Evolutionary conservation across 1,284 basidiomycete genomes (phyloP).

Genomic region (Cystobasidiaceae sp.): DNA sequence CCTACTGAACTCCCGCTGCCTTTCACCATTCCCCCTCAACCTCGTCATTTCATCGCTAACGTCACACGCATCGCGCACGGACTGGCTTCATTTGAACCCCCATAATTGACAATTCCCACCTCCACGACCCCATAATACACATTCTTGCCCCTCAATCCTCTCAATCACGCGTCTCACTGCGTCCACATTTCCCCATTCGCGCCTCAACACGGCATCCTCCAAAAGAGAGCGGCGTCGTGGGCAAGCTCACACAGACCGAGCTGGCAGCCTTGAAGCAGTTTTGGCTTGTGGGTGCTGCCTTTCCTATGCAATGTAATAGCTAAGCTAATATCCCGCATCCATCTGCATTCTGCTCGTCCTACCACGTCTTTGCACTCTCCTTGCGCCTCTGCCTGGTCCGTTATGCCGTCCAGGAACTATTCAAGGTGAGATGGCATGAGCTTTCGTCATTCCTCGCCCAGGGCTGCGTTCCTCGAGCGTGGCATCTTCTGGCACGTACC

Average conservation of each 20-base stretch:
- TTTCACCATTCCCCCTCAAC: too few relatives aligned
- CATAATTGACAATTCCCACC: neutral
- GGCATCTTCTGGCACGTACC: neutral
- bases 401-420: conserved; percentile 37
- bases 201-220: neutral
- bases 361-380: neutral
- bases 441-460: neutral
- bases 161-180: neutral
- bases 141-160: neutral
- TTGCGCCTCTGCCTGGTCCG: neutral
- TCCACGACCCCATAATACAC: neutral
- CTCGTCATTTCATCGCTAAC: too few relatives aligned
- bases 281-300: conserved; percentile 43
- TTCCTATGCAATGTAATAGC: neutral
- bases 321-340: neutral
- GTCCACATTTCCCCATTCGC: neutral
- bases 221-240: conserved; percentile 40
- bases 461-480: neutral
- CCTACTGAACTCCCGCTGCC: too few relatives aligned
- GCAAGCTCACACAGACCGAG: conserved; percentile 45
- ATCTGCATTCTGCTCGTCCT: neutral
- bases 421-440: neutral
- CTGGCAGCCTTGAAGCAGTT: conserved; percentile 43
- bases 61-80: neutral
- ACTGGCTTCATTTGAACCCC: neutral